These are phyloP conservation scores for Alternaria arbusti DNA, from an alignment of 2,329 filamentous ascomycete species.

Conservation along the genomic window DNA sequence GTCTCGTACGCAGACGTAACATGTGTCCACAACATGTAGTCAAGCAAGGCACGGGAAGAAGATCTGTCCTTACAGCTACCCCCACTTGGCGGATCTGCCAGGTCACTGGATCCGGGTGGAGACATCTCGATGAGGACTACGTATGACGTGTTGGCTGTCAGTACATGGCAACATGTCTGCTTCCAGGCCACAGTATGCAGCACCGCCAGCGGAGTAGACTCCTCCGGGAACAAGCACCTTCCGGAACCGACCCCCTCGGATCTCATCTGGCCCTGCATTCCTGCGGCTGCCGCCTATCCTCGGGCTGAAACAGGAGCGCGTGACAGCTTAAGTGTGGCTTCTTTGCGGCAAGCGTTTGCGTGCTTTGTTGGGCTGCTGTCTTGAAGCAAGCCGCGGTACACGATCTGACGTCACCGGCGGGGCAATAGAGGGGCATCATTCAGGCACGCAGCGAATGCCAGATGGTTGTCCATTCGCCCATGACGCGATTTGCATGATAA, in stretches of 20 bases:
- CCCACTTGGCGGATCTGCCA: slow-evolving; percentile 1
- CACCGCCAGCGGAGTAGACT: neutral
- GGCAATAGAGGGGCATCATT: slow-evolving; percentile 10
- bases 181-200: slow-evolving; percentile 1
- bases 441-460: slow-evolving; percentile 14
- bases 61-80: slow-evolving; percentile 1
- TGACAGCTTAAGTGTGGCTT: slow-evolving; percentile 12
- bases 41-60: neutral
- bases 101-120: neutral
- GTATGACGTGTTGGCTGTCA: slow-evolving; percentile 1
- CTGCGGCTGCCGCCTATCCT: neutral
- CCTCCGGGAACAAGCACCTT: neutral
- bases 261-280: neutral
- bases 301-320: slow-evolving; percentile 9
- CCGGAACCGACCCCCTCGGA: slow-evolving; percentile 1
- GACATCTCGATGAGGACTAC: neutral
- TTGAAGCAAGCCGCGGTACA: slow-evolving; percentile 1
- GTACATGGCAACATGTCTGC: neutral
- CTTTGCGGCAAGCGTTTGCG: slow-evolving; percentile 11
- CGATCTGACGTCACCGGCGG: slow-evolving; percentile 9
- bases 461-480: slow-evolving; percentile 1
- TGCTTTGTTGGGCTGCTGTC: slow-evolving; percentile 9
- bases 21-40: neutral
- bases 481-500: slow-evolving; percentile 19
- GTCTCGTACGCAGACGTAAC: neutral